Evolutionary conservation across 2,329 filamentous ascomycete species (phyloP), one percentile per base, ranked within the genome.

Genomic region (Xylariaceae sp.): DNA sequence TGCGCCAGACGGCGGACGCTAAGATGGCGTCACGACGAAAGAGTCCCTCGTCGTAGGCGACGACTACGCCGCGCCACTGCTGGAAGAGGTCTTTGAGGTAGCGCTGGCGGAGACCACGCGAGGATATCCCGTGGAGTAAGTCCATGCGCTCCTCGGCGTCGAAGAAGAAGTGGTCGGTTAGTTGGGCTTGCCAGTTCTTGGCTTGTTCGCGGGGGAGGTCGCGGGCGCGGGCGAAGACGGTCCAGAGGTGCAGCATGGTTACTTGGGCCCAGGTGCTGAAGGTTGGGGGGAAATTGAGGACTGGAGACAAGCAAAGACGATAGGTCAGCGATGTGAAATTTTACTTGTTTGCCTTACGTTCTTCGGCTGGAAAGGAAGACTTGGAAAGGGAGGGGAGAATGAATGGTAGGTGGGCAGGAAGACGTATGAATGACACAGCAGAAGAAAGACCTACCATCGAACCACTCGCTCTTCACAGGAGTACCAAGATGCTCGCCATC

Each of bases 231-330:
- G 88, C 86, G 44, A 88, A 86, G 48, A 97, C 69, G 47, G 96
- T 79, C 74, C 95, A 97, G 78, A 98, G 86, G 73, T 98, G 92
- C 47, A 98, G 78, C 76, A 95, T 95, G 27, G 91, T 93, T 36
- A 97, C 85, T 68, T 97, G 91, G 17, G 90, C 88, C 93, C 93
- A 98, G 45, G 88, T 92, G 63, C 85, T 91, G 68, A 98, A 98
- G 0, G 90, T 97, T 1, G 90, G 88, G 23, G 79, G 76, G 16
- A 98, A 80, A 21, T 80, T 80, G 53, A 95, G 80, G 41, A 84
- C 88, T 95, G 59, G 8, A 41, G n/a, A n/a, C n/a, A n/a, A n/a
- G n/a, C n/a, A n/a, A n/a, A n/a, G n/a, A n/a, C n/a, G n/a, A n/a
- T n/a, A n/a, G n/a, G n/a, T n/a, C n/a, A n/a, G n/a, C n/a, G n/a